Conservation (phyloP, 805 yeast species). For the Pichia paraexigua region DNA sequence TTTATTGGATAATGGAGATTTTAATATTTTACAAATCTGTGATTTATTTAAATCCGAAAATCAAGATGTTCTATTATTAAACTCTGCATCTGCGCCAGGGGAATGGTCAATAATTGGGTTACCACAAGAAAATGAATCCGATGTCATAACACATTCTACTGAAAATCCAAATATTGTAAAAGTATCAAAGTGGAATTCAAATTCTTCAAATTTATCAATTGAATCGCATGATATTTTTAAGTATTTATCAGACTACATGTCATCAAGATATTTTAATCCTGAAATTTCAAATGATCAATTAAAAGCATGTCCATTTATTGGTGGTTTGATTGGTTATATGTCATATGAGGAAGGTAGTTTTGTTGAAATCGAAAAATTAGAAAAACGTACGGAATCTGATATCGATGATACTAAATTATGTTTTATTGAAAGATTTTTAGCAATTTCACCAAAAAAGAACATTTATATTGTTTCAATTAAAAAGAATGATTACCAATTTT, state of each 20-base stretch:
- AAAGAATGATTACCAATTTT: constrained; percentile 33
- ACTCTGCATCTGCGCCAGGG: constrained; percentile 81
- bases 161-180: constrained; percentile 28
- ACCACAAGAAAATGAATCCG: constrained; percentile 38
- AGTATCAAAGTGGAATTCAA: constrained; percentile 25
- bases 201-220: neutral
- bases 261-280: constrained; percentile 26
- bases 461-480: constrained; percentile 48
- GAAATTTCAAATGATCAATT: constrained; percentile 21
- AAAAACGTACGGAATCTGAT: constrained; percentile 30
- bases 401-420: constrained; percentile 73
- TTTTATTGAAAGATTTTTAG: constrained; percentile 56
- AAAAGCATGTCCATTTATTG: constrained; percentile 63
- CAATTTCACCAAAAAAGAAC: constrained; percentile 40
- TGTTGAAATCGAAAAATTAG: constrained; percentile 27
- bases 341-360: constrained; percentile 82
- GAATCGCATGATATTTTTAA: constrained; percentile 40
- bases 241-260: constrained; percentile 43
- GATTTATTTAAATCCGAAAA: constrained; percentile 31
- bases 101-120: constrained; percentile 82
- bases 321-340: constrained; percentile 84
- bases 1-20: neutral
- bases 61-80: constrained; percentile 51
- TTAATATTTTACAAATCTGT: constrained; percentile 33
- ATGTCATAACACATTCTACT: constrained; percentile 55